Evolutionary conservation across 495 filamentous ascomycete genomes (phyloP).

Genomic region (Aspergillus affinis): DNA sequence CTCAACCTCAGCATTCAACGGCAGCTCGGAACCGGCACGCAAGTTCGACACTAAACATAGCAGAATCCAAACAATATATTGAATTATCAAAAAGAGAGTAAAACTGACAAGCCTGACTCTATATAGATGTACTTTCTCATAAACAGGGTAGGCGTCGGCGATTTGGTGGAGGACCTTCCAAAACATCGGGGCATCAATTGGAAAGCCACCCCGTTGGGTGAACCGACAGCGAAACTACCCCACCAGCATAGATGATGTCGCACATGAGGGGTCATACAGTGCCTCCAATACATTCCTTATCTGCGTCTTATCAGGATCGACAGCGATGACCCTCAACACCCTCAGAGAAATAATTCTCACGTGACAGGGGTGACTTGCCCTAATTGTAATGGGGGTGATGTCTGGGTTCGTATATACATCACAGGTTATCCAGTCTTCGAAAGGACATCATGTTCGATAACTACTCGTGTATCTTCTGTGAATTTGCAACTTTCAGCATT

Average conservation of each 20-base stretch:
- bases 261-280: background rate
- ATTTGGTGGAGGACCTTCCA: too few species aligned
- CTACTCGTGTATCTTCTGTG: background rate
- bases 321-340: background rate
- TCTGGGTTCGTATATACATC: background rate
- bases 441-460: background rate
- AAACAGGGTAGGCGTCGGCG: too few species aligned
- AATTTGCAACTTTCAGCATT: background rate
- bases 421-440: background rate
- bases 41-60: background rate
- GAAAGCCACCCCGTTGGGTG: too few species aligned
- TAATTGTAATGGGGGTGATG: background rate
- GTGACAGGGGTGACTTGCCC: constrained; percentile 2
- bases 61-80: too few species aligned
- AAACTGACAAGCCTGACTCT: too few species aligned
- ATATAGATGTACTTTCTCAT: too few species aligned
- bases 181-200: too few species aligned
- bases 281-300: background rate
- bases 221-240: background rate
- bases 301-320: background rate
- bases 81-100: too few species aligned
- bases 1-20: constrained; percentile 2
- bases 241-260: background rate
- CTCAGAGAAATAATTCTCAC: background rate
- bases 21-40: background rate